Evolutionary conservation across 2,329 filamentous ascomycete genomes (phyloP), one percentile per base, ranked within the genome.

Genomic region (Colletotrichum limetticola): DNA sequence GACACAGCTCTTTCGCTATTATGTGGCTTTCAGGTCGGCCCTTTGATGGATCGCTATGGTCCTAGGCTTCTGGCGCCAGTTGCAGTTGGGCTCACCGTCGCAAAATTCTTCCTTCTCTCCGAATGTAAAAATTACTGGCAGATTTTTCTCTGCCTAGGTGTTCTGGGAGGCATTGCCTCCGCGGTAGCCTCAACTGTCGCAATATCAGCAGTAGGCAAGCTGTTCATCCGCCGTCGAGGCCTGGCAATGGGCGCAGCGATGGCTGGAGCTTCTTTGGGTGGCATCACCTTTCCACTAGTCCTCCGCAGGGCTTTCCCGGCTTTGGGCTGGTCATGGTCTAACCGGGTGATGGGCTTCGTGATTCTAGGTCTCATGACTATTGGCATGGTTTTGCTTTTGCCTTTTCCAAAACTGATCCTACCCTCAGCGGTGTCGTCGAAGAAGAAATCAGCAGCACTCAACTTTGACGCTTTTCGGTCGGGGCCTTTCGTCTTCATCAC

Each of bases 111-210:
- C 14, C 74, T 87, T 2, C 80, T 88, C 42, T 86, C 84, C 0
- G 79, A 87, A 66, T 88, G 85, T 74, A 77, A 76, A 4, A 66
- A 76, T 14, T 87, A 87, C 76, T 86, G 84, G 85, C 85, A 88
- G 5, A 87, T 87, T 37, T 77, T 87, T 49, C 78, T 87, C 12
- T 62, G n/a, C 22, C 5, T 68, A 11, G 58, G 58, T 4, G 12
- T 68, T 1, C 83, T 83, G 35, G 79, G 83, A 12, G 85, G 86
- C 2, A 67, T 86, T 2, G 85, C 85, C 0, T 80, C 78, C 22
- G 42, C 85, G 8, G 76, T 83, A 22, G 74, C 82, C 1, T 83
- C 83, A 63, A 78, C 81, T 3, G 80, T 83, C 0, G 76, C 77
- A 53, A 75, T 83, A 12, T 78, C 79, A 16, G 68, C 78, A 3